Conservation (phyloP, 1,284 basidiomycete genomes). For the Sphagnurus paluster region DNA sequence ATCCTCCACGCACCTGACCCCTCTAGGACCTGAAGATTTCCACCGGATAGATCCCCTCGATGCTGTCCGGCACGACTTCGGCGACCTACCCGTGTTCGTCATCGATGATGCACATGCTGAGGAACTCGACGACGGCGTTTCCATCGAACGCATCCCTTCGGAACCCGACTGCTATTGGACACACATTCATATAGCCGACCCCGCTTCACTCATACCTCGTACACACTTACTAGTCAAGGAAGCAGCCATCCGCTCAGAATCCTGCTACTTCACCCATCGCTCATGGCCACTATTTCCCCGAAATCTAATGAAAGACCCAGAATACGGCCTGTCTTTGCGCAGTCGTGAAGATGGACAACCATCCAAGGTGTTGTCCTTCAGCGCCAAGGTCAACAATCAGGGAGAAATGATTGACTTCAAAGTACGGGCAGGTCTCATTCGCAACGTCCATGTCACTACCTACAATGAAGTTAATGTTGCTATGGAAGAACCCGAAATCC, state of each 20-base stretch:
- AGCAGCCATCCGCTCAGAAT: slow-evolving; percentile 53
- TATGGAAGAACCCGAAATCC: slow-evolving; percentile 37
- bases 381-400: slow-evolving; percentile 61
- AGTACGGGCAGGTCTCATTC: slow-evolving; percentile 72
- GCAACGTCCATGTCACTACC: slow-evolving; percentile 64
- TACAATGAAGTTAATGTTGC: slow-evolving; percentile 73
- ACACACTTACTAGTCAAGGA: slow-evolving; percentile 57
- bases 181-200: slow-evolving; percentile 94
- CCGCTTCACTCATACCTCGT: slow-evolving; percentile 78
- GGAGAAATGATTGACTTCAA: slow-evolving; percentile 75
- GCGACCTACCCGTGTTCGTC: slow-evolving; percentile 80
- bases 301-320: slow-evolving; percentile 50
- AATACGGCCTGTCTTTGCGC: slow-evolving; percentile 64
- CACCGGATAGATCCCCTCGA: slow-evolving; percentile 60
- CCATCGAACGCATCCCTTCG: slow-evolving; percentile 64
- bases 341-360: slow-evolving; percentile 35
- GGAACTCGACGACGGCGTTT: slow-evolving; percentile 95
- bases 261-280: slow-evolving; percentile 67
- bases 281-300: slow-evolving; percentile 73
- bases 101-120: slow-evolving; percentile 83
- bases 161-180: slow-evolving; percentile 75
- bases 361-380: slow-evolving; percentile 78
- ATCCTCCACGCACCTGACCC: slow-evolving; percentile 22
- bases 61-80: slow-evolving; percentile 83
- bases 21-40: slow-evolving; percentile 59